phyloP scores from a whole-genome alignment of 768 basidiomycete genomes.

The Tricholoma sp. region DNA sequence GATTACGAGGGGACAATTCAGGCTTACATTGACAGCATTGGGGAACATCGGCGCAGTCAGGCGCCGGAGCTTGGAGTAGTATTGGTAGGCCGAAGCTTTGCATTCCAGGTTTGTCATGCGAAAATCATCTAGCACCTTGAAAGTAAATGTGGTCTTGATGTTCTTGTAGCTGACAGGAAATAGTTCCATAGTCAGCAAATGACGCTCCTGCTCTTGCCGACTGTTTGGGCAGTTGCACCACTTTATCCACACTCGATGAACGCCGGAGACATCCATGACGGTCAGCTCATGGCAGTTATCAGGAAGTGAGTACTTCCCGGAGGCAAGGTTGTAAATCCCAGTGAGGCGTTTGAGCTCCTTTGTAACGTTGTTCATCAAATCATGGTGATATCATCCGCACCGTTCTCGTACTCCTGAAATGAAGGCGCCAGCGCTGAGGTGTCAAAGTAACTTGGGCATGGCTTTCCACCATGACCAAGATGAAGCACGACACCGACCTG shows the following conservation, averaged over 20 bases:
- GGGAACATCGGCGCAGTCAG: slow-evolving; percentile 4
- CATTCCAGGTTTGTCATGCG: slow-evolving; percentile 11
- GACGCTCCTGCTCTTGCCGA: slow-evolving; percentile 5
- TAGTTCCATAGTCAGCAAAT: slow-evolving; percentile 9
- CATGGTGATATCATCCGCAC: neutral
- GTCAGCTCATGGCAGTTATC: neutral
- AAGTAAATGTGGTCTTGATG: slow-evolving; percentile 11
- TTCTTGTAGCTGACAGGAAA: neutral
- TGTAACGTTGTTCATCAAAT: neutral
- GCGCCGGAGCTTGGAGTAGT: slow-evolving; percentile 7
- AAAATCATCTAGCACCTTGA: slow-evolving; percentile 2
- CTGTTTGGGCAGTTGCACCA: slow-evolving; percentile 6
- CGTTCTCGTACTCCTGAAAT: neutral
- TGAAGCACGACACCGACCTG: slow-evolving; percentile 8
- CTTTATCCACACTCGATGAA: neutral
- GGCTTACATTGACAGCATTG: neutral
- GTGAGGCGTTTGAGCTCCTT: neutral
- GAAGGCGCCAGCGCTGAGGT: neutral
- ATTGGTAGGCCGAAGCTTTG: slow-evolving; percentile 14
- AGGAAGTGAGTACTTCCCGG: too few species aligned
- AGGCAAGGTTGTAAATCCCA: too few species aligned
- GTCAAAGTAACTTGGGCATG: neutral
- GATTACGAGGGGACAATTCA: neutral
- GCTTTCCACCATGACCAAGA: neutral
- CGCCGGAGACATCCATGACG: neutral